phyloP scores from a whole-genome alignment of 306 rosid species.

The Trifolium repens region DNA sequence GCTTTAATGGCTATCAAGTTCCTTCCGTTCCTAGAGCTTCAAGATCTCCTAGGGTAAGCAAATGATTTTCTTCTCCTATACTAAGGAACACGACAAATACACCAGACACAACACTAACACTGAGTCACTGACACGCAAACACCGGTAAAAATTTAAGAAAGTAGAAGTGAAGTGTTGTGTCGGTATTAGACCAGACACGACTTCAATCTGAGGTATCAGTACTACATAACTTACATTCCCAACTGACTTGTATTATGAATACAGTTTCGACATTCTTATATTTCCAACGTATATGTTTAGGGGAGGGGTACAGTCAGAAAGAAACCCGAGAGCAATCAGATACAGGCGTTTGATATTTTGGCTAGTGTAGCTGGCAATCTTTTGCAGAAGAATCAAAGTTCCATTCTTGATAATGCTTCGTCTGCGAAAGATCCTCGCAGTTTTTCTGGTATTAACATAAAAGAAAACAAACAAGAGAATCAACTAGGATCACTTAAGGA shows the following conservation, averaged over 20 bases:
- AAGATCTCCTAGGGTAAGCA: slow-evolving; percentile 68
- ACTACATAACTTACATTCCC: not conserved
- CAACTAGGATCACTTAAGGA: slow-evolving; percentile 42
- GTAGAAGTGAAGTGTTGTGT: not conserved
- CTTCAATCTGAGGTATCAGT: not conserved
- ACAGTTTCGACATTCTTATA: slow-evolving; percentile 39
- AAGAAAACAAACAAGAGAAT: slow-evolving; percentile 41
- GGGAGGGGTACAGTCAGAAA: slow-evolving; percentile 63
- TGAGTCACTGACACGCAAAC: not conserved
- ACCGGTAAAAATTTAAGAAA: not conserved
- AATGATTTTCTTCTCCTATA: slow-evolving; percentile 7
- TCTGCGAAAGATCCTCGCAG: slow-evolving; percentile 34
- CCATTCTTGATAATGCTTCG: slow-evolving; percentile 36
- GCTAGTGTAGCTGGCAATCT: slow-evolving; percentile 73
- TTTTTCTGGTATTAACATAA: slow-evolving; percentile 23
- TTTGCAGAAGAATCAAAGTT: slow-evolving; percentile 54
- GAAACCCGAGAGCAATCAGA: slow-evolving; percentile 52
- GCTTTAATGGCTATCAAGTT: slow-evolving; percentile 63
- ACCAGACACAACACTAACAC: not conserved
- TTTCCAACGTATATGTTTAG: slow-evolving; percentile 50
- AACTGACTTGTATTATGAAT: not conserved
- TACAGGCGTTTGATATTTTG: slow-evolving; percentile 70
- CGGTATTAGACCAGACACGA: too few relatives aligned
- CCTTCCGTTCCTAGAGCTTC: slow-evolving; percentile 74
- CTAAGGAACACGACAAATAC: not conserved